A percentile compares a stretch with the other conserved stretches of the same genome.
Conservation (phyloP, 2,329 filamentous ascomycete species). For the Alternaria sp. region DNA sequence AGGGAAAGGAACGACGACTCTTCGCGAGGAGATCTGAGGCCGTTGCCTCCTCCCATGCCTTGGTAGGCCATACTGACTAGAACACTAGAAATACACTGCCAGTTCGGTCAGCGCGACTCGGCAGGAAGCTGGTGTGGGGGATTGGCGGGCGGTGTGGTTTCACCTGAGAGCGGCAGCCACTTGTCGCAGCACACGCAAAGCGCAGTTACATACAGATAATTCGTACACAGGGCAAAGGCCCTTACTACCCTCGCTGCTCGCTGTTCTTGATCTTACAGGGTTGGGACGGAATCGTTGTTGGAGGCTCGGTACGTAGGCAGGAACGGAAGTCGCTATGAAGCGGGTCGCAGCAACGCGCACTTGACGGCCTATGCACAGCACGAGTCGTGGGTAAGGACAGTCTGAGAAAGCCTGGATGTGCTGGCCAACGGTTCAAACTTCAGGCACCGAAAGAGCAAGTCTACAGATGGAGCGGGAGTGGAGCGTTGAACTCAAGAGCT, state of each 20-base stretch:
- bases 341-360: slow-evolving; percentile 15
- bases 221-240: slow-evolving; percentile 41
- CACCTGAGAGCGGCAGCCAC: slow-evolving; percentile 25
- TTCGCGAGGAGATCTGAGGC: slow-evolving; percentile 78
- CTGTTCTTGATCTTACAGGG: slow-evolving; percentile 27
- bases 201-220: slow-evolving; percentile 35
- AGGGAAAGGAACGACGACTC: slow-evolving; percentile 78
- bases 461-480: slow-evolving; percentile 17
- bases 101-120: slow-evolving; percentile 37
- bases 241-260: slow-evolving; percentile 27
- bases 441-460: slow-evolving; percentile 10
- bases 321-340: slow-evolving; percentile 13
- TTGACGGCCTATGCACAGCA: slow-evolving; percentile 17
- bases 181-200: slow-evolving; percentile 16
- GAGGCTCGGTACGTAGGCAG: slow-evolving; percentile 15
- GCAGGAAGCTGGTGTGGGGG: slow-evolving; percentile 37
- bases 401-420: slow-evolving; percentile 14
- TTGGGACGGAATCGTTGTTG: slow-evolving; percentile 20
- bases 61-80: slow-evolving; percentile 67
- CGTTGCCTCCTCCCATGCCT: slow-evolving; percentile 72
- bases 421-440: slow-evolving; percentile 20
- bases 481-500: slow-evolving; percentile 17
- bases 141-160: slow-evolving; percentile 48
- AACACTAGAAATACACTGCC: slow-evolving; percentile 52
- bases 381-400: slow-evolving; percentile 19